These are phyloP conservation scores for Lachancea sp. DNA, from an alignment of 805 yeast genomes.

Conservation along the genomic window DNA sequence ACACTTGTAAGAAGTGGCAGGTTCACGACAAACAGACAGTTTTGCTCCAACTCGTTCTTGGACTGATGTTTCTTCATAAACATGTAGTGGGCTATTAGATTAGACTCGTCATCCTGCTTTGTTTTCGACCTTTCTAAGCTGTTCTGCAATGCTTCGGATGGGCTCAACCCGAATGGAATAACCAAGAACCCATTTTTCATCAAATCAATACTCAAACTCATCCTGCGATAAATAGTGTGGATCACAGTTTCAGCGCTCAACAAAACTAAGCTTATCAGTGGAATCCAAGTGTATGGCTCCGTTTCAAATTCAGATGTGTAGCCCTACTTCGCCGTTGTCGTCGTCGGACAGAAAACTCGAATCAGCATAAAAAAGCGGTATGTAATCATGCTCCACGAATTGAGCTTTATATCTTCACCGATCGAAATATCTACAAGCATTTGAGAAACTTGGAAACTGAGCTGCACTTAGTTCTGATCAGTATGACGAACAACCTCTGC, in stretches of 20 bases:
- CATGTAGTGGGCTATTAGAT: constrained; percentile 44
- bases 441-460: neutral
- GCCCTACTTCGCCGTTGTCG: too few species aligned
- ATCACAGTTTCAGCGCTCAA: neutral
- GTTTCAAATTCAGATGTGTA: too few species aligned
- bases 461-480: neutral
- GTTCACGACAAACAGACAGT: constrained; percentile 67
- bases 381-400: too few species aligned
- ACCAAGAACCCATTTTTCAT: constrained; percentile 35
- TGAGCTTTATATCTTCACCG: too few species aligned
- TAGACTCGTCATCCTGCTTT: neutral
- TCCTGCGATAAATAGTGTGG: neutral
- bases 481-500: constrained; percentile 29
- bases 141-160: constrained; percentile 9
- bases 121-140: constrained; percentile 5
- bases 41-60: constrained; percentile 38
- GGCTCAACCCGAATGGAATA: constrained; percentile 28
- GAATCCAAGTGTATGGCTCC: neutral
- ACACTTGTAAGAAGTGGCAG: constrained; percentile 59
- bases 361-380: too few species aligned
- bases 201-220: constrained; percentile 2
- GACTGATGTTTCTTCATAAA: constrained; percentile 60
- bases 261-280: too few species aligned
- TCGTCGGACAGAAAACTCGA: too few species aligned
- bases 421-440: too few species aligned